These are phyloP conservation scores for Phaseolus coccineus DNA, from an alignment of 331 rosid genomes.

Conservation along the genomic window DNA sequence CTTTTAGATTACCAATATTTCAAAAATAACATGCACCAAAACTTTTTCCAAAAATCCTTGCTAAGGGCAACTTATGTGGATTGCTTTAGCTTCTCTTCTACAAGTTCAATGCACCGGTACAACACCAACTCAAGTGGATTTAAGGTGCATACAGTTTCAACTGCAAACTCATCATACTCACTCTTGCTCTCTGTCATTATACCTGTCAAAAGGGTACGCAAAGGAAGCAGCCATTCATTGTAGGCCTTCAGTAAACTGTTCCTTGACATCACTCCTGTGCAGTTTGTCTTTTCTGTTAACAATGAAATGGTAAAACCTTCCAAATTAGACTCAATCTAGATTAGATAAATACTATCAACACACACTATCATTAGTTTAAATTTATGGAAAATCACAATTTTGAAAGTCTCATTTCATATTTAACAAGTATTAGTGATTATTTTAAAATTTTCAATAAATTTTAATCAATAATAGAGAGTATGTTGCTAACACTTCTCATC, in stretches of 20 bases:
- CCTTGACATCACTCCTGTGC: conserved; percentile 62
- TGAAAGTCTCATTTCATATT: too few species aligned
- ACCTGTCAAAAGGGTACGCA: conserved; percentile 71
- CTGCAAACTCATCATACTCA: conserved; percentile 59
- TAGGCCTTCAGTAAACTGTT: conserved; percentile 64
- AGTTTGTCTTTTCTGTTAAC: conserved; percentile 71
- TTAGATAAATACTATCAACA: too few species aligned
- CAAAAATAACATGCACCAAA: not conserved
- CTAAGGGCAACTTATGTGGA: conserved; percentile 37
- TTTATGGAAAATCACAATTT: not conserved
- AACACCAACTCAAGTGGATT: conserved; percentile 87
- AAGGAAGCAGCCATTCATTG: conserved; percentile 86
- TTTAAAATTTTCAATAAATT: too few species aligned
- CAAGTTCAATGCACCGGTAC: conserved; percentile 86
- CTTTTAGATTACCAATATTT: not conserved
- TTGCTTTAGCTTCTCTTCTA: conserved; percentile 72
- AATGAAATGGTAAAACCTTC: conserved; percentile 14
- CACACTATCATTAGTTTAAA: too few species aligned
- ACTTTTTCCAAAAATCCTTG: not conserved
- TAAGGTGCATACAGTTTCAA: conserved; percentile 63
- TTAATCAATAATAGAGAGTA: too few species aligned
- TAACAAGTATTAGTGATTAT: too few species aligned
- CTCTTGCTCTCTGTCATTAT: conserved; percentile 62
- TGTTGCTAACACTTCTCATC: too few species aligned
- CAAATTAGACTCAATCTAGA: conserved; percentile 5